A percentile compares a stretch with the other conserved stretches of the same genome.
These are phyloP conservation scores for Mimosa bimucronata DNA, from an alignment of 306 rosid species.

Conservation along the genomic window DNA sequence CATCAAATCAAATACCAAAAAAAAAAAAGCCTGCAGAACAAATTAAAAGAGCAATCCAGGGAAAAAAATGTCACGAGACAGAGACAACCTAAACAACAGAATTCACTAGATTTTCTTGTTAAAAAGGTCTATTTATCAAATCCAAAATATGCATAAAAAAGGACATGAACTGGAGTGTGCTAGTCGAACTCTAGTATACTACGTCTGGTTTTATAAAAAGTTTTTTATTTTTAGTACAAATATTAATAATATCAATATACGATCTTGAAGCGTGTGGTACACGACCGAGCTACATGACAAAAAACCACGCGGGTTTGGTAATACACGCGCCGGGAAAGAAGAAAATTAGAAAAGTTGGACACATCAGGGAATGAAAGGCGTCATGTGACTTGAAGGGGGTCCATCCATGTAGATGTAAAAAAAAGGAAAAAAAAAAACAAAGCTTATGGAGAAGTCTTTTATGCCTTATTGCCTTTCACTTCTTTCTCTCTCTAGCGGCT, in stretches of 20 bases:
- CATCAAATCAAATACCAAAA: background rate
- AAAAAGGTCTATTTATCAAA: constrained; percentile 24
- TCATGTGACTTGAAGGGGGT: constrained; percentile 58
- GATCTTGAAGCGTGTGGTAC: background rate
- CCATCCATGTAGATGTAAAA: constrained; percentile 26
- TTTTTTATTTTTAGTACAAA: background rate
- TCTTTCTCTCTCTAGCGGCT: background rate
- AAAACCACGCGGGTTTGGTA: constrained; percentile 17
- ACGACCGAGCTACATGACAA: constrained; percentile 31
- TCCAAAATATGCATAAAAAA: background rate
- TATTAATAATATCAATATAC: background rate
- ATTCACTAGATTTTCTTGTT: constrained; percentile 48
- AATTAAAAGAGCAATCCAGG: background rate
- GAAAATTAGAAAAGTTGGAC: constrained; percentile 22
- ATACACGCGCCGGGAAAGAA: background rate
- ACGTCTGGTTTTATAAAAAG: background rate
- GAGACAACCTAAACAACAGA: constrained; percentile 52
- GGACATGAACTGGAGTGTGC: background rate
- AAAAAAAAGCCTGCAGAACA: background rate
- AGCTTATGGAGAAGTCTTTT: constrained; percentile 54
- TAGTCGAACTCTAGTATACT: constrained; percentile 8
- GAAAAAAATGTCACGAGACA: constrained; percentile 41
- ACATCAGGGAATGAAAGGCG: constrained; percentile 38
- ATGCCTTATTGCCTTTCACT: constrained; percentile 23
- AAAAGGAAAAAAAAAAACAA: background rate